Conservation (phyloP, 352 stramenopile genomes). For the Aphanomyces euteiches region DNA sequence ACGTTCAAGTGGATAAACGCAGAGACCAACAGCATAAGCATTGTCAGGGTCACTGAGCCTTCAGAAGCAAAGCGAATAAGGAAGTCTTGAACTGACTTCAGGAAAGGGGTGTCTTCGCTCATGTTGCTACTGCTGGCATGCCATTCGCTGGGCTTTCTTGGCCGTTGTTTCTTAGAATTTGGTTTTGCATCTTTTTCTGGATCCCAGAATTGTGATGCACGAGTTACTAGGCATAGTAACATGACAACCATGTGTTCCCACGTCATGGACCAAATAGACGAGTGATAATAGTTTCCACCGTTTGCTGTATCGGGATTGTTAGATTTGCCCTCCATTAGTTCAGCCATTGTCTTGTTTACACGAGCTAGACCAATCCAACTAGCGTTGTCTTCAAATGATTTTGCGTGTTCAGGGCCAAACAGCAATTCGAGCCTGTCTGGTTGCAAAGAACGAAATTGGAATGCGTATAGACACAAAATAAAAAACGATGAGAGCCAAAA, state of each 20-base stretch:
- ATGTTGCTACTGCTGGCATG: not conserved
- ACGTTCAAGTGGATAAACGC: slow-evolving; percentile 74
- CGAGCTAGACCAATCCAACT: slow-evolving; percentile 23
- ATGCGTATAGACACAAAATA: slow-evolving; percentile 18
- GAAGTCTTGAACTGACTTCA: slow-evolving; percentile 26
- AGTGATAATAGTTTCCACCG: slow-evolving; percentile 15
- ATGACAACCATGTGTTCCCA: slow-evolving; percentile 26
- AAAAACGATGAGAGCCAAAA: slow-evolving; percentile 30
- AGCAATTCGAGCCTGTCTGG: slow-evolving; percentile 13
- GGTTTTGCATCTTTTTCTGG: slow-evolving; percentile 15
- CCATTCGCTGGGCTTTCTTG: not conserved
- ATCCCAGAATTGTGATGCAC: slow-evolving; percentile 28
- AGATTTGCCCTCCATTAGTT: not conserved
- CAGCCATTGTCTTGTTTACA: not conserved
- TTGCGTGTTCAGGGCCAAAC: not conserved
- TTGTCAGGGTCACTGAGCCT: slow-evolving; percentile 77
- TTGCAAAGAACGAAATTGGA: slow-evolving; percentile 23
- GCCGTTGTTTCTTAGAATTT: not conserved
- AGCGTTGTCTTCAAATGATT: slow-evolving; percentile 6
- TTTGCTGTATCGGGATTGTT: slow-evolving; percentile 8
- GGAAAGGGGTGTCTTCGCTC: slow-evolving; percentile 12
- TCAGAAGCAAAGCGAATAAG: slow-evolving; percentile 39
- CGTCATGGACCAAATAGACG: slow-evolving; percentile 23
- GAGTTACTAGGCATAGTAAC: slow-evolving; percentile 24
- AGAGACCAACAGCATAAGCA: slow-evolving; percentile 72